Base-by-base conservation (phyloP, 1,284 basidiomycete genomes). In the Mycosarcoma maydis region DNA sequence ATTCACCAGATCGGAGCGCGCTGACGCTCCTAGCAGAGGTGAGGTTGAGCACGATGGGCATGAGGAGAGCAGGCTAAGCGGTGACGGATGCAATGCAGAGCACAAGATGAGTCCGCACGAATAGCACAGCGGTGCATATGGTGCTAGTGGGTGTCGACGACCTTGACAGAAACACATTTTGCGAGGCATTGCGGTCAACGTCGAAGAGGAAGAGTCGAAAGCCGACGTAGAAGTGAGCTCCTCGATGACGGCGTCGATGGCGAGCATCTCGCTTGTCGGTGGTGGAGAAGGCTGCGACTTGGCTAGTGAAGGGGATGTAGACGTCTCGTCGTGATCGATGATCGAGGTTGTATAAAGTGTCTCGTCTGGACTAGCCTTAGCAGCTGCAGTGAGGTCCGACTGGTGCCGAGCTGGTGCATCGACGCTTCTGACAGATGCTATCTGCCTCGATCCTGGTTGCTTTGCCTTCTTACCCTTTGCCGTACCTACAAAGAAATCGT, bases 131-230 rank as follows among this genome's bases (percentile, higher is more conserved):
- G 68, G 68, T 0, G 64, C 62, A 26, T 72, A 42, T 1, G 68
- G 62, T 1, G 68, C 61, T 7, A 59, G 47, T 3, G 68, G 16
- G 19, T 72, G 68, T n/a, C 27, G 33, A 23, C 55, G 53, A 3
- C 58, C 68, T 52, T 72, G 68, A 22, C 68, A 72, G 52, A 72
- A 72, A 40, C 68, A 72, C 43, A 54, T 27, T 23, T 59, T 72
- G 48, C 49, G 48, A 10, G 41, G 14, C n/a, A 49, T 8, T 8
- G 46, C 19, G 19, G 39, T 26, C 22, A 17, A 17, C 11, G 43
- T 2, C 7, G 36, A 37, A 13, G 36, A 19, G 6, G 36, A 20
- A 6, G 36, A n/a, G n/a, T n/a, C n/a, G n/a, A n/a, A 13, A 11
- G 32, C 6, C 16, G 16, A 9, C 6, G 36, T 34, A 2, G 52